These are phyloP conservation scores for Helotiales sp. DNA, from an alignment of 2,329 filamentous ascomycete genomes.

Conservation along the genomic window DNA sequence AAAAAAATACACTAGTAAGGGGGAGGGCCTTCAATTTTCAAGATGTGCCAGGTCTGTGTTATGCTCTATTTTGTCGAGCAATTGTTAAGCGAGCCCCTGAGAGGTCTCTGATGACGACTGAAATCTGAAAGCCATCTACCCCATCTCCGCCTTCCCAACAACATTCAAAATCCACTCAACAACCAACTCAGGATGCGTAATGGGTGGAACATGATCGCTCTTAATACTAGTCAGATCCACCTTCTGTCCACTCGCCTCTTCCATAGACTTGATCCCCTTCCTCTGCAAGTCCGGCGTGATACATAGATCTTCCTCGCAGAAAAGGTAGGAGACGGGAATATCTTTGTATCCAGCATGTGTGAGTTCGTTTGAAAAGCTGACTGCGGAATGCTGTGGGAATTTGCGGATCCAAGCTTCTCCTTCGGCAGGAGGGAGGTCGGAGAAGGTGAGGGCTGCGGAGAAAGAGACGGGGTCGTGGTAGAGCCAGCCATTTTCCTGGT, in stretches of 20 bases:
- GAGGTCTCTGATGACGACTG: neutral
- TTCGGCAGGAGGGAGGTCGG: constrained; percentile 39
- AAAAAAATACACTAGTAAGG: too few relatives aligned
- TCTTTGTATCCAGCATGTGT: constrained; percentile 49
- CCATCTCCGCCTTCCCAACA: neutral
- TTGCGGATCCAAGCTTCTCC: constrained; percentile 27
- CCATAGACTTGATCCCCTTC: constrained; percentile 45
- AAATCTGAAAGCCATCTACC: neutral
- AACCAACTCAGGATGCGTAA: constrained; percentile 39
- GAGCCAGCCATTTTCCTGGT: constrained; percentile 41
- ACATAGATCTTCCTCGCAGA: constrained; percentile 46
- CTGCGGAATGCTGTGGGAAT: constrained; percentile 43
- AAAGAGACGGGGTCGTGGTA: constrained; percentile 25
- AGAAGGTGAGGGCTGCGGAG: constrained; percentile 35
- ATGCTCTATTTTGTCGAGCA: too few relatives aligned
- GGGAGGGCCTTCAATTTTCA: too few relatives aligned
- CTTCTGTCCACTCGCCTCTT: constrained; percentile 44
- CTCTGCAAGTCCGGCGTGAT: constrained; percentile 44
- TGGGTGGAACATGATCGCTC: constrained; percentile 44
- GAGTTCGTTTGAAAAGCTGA: constrained; percentile 44
- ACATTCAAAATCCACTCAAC: neutral
- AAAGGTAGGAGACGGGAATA: constrained; percentile 47
- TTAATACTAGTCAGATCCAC: constrained; percentile 47
- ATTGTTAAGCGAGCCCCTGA: too few relatives aligned
- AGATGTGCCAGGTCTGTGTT: too few relatives aligned